Evolutionary conservation across 257 asterid genomes (phyloP), one percentile per base, ranked within the genome.

Genomic region (Osmanthus fragrans): DNA sequence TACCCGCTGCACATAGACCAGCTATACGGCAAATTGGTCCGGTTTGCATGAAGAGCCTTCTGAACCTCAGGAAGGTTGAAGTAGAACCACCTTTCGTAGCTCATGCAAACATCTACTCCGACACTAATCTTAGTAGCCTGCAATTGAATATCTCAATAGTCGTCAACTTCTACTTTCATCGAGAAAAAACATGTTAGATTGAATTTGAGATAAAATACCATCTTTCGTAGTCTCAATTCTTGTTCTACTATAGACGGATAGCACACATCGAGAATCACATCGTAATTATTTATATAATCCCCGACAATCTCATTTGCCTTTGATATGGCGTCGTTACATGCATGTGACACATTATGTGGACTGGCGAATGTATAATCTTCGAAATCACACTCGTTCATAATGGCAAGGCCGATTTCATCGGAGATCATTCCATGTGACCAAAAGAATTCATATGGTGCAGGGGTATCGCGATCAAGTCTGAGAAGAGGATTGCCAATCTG

Each of bases 361-460:
- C 83, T 80, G n/a, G 84, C 87, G 67, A 85, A 96, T 0, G 94
- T 82, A 66, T 96, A 96, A 73, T 96, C 98, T 5, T 93, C 97
- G 75, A 96, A 93, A 37, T 92, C 91, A 67, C 99, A 96, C 21
- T 93, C 93, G 60, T 85, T 90, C 88, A 85, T 92, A 65, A 96
- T 89, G 76, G 94, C 49, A 37, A 86, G 92, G 58, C 97, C 96
- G 9, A 84, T 16, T 86, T 96, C 99, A 83, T 96, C 99, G 67
- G 99, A 96, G 75, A 96, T 93, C 98, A 96, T 91, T 34, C 99
- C 98, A 51, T 93, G 99, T 8, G 99, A 96, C 99, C 98, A 96
- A 75, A 88, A 96, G 84, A 49, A 96, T 18, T 93, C 97, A 18
- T 86, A 93, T 23, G 90, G 85, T 76, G 98, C 94, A 30, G 98